Evolutionary conservation across 306 rosid species (phyloP).

Genomic region (Inga laurina): DNA sequence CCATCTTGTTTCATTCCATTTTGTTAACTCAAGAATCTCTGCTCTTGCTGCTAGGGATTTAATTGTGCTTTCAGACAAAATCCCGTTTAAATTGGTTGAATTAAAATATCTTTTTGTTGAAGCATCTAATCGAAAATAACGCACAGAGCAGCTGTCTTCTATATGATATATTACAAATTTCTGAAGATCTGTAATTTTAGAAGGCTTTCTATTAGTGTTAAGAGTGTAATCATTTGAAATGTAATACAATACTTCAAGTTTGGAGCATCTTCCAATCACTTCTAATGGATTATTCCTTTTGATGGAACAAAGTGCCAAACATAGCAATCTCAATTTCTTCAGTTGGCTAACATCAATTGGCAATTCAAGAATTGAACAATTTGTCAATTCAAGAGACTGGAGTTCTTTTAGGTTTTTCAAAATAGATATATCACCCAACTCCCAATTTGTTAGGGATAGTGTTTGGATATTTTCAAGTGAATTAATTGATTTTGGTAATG

Average conservation of each 20-base stretch:
- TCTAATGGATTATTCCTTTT: background rate
- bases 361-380: slow-evolving; percentile 27
- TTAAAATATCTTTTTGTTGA: too few relatives aligned
- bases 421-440: slow-evolving; percentile 16
- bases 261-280: slow-evolving; percentile 22
- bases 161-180: too few relatives aligned
- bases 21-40: too few relatives aligned
- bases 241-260: slow-evolving; percentile 25
- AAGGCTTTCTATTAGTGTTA: too few relatives aligned
- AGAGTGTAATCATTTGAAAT: too few relatives aligned
- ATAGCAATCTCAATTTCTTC: slow-evolving; percentile 25
- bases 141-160: too few relatives aligned
- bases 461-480: background rate
- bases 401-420: slow-evolving; percentile 11
- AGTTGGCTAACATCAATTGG: background rate
- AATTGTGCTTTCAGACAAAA: background rate
- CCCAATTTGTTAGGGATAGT: fast-evolving
- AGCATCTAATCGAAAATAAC: too few relatives aligned
- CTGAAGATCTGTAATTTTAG: too few relatives aligned
- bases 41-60: too few relatives aligned
- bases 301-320: background rate
- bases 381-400: background rate
- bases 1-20: too few relatives aligned
- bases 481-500: background rate
- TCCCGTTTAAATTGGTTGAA: background rate